Evolutionary conservation across 768 basidiomycete species (phyloP).

Genomic region (Phlebiopsis flavidoalba): DNA sequence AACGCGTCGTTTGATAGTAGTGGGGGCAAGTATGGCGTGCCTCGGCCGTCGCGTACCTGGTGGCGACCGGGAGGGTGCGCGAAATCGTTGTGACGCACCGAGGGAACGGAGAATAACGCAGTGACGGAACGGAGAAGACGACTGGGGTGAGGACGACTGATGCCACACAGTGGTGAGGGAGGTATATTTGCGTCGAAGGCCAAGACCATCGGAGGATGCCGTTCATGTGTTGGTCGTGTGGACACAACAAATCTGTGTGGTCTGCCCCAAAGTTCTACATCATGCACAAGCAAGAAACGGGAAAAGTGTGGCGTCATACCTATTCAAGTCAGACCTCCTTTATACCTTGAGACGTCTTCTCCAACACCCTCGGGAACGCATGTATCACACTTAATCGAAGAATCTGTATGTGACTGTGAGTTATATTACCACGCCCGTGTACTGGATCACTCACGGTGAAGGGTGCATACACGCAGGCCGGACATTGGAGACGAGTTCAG

Average conservation of each 20-base stretch:
- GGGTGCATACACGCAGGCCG: not conserved
- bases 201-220: not conserved
- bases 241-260: not conserved
- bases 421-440: not conserved
- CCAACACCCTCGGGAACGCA: not conserved
- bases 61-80: not conserved
- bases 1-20: not conserved
- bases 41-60: not conserved
- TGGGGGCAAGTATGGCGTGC: not conserved
- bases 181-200: not conserved
- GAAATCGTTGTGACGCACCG: not conserved
- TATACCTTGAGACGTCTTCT: not conserved
- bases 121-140: not conserved
- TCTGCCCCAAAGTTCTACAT: not conserved
- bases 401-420: not conserved
- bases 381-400: not conserved
- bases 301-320: not conserved
- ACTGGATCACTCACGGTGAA: not conserved
- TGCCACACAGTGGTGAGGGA: not conserved
- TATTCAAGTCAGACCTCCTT: not conserved
- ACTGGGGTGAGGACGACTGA: not conserved
- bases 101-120: not conserved
- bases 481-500: not conserved
- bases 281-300: not conserved
- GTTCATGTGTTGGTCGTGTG: not conserved